Base-by-base conservation (phyloP, 352 stramenopile species). In the Phytophthora ohioensis region DNA sequence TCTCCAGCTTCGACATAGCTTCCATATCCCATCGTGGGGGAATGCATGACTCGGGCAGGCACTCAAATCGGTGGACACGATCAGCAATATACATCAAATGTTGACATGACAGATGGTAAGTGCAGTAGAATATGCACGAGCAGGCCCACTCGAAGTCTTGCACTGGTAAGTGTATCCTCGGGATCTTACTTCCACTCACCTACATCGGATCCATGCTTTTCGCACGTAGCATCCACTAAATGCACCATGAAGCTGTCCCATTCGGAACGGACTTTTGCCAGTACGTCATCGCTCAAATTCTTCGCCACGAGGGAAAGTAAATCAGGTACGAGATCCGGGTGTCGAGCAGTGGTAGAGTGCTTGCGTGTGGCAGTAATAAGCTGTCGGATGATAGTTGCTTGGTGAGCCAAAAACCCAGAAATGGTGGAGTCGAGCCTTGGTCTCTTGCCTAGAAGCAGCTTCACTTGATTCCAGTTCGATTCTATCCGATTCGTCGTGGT, bases 321-420 rank as follows among this genome's bases (percentile, higher is more conserved):
- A 12, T 42, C 36, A 42, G 36, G 36, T 8, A 11, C 36, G 13
- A 12, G 9, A 12, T 42, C 3, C 36, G 36, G 36, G 36, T 42
- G 36, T 12, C 36, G 36, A 42, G 36, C 3, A 8, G 36, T 42
- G 9, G 36, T 15, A 12, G 7, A 42, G 36, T 42, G 36, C 36
- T 42, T 42, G 9, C 7, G 36, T 42, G 36, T 42, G 3, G 30
- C 6, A 5, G 46, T 7, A 11, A 69, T 21, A 6, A 57, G 6
- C 21, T 73, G 47, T 9, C 35, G 34, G 30, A 57, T 12, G 17
- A 73, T 45, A 5, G 21, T 51, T 41, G 53, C 41, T 56, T 75
- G 59, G 27, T 71, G 59, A 1, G 27, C 3, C 2, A 15, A 42
- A 12, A 42, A 5, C 36, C 36, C 36, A 9, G 9, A 12, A 42